Evolutionary conservation across 1,284 basidiomycete species (phyloP), one percentile per base, ranked within the genome.

Genomic region (Mrakiaceae sp.): DNA sequence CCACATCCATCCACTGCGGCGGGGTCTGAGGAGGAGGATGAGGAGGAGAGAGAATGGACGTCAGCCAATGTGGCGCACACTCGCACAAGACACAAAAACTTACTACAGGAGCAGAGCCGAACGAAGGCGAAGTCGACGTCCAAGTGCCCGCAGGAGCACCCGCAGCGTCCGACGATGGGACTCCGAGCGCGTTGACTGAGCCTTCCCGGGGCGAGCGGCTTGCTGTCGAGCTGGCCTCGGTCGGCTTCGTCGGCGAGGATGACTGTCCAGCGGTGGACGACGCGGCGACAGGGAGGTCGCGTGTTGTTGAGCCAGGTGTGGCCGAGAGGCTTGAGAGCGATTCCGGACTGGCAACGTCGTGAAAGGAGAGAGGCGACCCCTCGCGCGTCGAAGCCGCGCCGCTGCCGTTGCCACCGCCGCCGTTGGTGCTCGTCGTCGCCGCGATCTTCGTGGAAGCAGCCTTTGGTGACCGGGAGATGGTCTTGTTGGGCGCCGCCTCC

Each of bases 1-100:
- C 85, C 44, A 73, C 72, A 40, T 79, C 76, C 39, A 92, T 78
- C 90, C 92, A 94, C 46, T 78, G 74, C 0, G 91, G 91, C 49
- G 81, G 80, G 75, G 83, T 66, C 66, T 68, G 42, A 52, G 62
- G 55, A 64, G 64, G 51, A 16, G 39, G 55, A 58, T 10, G 10
- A 44, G 27, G 14, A 47, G 58, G 14, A 7, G 39, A 39, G 14
- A 40, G 56, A 47, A 54, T 14, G 47, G 5, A 49, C 9, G 39
- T 60, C 47, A 40, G 58, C 5, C 11, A 48, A 14, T 2, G 27
- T 27, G 27, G 1, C 27, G 27, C 27, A 27, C 27, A 27, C 27
- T 27, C 27, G 27, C 27, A 27, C 27, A 27, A 43, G 50, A 14
- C 40, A 62, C 9, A 27, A 53, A 5, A 6, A 53, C 52, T 8